phyloP scores from a whole-genome alignment of 2,329 filamentous ascomycete genomes.

The Calycina marina region DNA sequence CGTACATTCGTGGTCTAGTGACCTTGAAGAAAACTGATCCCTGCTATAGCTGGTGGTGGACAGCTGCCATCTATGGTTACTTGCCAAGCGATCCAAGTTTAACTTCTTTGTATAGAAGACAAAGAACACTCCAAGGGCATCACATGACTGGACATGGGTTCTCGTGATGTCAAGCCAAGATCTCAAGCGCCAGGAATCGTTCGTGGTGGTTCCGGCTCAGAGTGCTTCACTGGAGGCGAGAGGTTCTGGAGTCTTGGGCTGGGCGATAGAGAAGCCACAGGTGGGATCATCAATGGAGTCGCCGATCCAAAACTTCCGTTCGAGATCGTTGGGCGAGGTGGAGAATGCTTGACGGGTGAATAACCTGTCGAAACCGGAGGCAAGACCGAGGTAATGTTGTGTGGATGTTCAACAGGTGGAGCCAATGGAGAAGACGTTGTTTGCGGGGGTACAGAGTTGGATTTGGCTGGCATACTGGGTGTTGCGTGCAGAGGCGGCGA shows the following conservation, averaged over 20 bases:
- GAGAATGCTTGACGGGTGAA: constrained; percentile 31
- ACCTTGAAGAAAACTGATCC: no score
- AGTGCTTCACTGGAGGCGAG: constrained; percentile 43
- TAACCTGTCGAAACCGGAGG: constrained; percentile 25
- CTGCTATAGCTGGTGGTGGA: no score
- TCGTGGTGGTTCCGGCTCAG: constrained; percentile 12
- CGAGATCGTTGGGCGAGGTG: constrained; percentile 16
- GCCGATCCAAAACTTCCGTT: constrained; percentile 16
- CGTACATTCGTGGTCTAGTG: no score
- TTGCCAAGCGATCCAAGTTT: no score
- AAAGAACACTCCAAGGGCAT: no score
- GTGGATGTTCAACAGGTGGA: constrained; percentile 6
- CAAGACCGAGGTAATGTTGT: constrained; percentile 14
- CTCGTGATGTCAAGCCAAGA: no score
- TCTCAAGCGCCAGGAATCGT: no score
- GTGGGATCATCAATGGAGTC: constrained; percentile 37
- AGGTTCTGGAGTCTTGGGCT: constrained; percentile 40
- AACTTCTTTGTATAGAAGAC: not conserved
- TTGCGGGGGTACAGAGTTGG: constrained; percentile 9
- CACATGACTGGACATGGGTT: no score
- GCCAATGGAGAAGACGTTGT: constrained; percentile 5
- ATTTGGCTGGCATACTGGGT: constrained; percentile 7
- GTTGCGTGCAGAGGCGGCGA: constrained; percentile 6
- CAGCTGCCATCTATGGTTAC: no score
- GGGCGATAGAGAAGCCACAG: constrained; percentile 40